Evolutionary conservation across 2,329 filamentous ascomycete genomes (phyloP).

Genomic region (Fusarium sp.): DNA sequence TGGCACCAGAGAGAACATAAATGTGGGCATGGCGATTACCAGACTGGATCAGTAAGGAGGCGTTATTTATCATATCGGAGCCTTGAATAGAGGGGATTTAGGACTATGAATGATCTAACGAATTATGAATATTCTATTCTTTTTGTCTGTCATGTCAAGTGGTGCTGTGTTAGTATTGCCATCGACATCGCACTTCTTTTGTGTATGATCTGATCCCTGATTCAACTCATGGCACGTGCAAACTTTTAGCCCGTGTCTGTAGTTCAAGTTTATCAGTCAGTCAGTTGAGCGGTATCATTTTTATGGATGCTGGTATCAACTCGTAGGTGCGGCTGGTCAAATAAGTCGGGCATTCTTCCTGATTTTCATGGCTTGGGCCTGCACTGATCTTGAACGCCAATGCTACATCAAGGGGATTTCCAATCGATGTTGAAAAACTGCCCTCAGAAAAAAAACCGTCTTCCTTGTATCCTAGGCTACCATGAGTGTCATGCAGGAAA

Average conservation of each 20-base stretch:
- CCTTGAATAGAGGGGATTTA: neutral
- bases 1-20: neutral
- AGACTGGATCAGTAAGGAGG: neutral
- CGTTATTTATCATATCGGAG: neutral
- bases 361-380: neutral
- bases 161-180: neutral
- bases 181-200: neutral
- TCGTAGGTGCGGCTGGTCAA: neutral
- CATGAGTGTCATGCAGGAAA: neutral
- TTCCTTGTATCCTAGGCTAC: neutral
- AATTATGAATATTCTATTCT: neutral
- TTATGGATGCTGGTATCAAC: neutral
- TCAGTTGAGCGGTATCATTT: neutral
- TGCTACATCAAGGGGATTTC: neutral
- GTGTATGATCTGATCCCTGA: neutral
- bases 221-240: neutral
- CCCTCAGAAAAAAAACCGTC: neutral
- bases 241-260: neutral
- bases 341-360: neutral
- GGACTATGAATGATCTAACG: neutral
- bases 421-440: neutral
- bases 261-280: neutral
- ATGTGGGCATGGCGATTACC: neutral
- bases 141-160: neutral
- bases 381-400: neutral